These are phyloP conservation scores for Cercospora janseana DNA, from an alignment of 2,329 filamentous ascomycete species.

Conservation along the genomic window DNA sequence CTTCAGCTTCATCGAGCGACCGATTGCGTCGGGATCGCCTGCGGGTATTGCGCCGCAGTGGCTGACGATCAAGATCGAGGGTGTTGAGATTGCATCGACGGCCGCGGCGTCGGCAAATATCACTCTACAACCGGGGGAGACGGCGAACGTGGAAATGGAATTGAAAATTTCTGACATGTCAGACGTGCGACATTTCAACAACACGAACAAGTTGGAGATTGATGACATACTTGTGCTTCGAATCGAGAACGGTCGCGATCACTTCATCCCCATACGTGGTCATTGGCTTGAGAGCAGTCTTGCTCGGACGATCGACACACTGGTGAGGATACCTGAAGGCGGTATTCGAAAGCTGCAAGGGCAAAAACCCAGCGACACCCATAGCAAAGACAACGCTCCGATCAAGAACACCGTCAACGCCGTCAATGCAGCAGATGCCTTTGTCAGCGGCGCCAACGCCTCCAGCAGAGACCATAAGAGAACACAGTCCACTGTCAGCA, in stretches of 20 bases:
- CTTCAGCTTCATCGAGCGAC: constrained; percentile 75
- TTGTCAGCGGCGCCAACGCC: constrained; percentile 7
- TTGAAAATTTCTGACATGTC: constrained; percentile 63
- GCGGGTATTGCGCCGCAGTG: constrained; percentile 58
- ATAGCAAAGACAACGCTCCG: constrained; percentile 7
- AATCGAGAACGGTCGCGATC: constrained; percentile 78
- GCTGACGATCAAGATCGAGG: constrained; percentile 58
- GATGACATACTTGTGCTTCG: constrained; percentile 88
- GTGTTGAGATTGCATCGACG: constrained; percentile 23
- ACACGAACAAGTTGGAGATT: constrained; percentile 55
- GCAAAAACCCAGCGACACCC: constrained; percentile 46
- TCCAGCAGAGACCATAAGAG: background rate
- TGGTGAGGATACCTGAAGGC: constrained; percentile 78
- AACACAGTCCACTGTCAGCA: background rate
- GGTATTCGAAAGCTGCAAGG: constrained; percentile 70
- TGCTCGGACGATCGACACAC: constrained; percentile 79
- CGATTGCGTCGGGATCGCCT: constrained; percentile 49
- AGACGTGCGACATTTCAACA: constrained; percentile 69
- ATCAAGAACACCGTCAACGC: constrained; percentile 20
- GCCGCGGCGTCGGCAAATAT: constrained; percentile 48
- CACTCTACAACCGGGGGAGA: constrained; percentile 80
- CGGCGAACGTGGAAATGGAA: constrained; percentile 67
- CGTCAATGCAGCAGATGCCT: constrained; percentile 18
- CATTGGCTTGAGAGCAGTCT: constrained; percentile 80
- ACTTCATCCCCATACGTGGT: constrained; percentile 81